Evolutionary conservation across 108 stramenopile species (phyloP).

Genomic region (Nitzschia sp.): DNA sequence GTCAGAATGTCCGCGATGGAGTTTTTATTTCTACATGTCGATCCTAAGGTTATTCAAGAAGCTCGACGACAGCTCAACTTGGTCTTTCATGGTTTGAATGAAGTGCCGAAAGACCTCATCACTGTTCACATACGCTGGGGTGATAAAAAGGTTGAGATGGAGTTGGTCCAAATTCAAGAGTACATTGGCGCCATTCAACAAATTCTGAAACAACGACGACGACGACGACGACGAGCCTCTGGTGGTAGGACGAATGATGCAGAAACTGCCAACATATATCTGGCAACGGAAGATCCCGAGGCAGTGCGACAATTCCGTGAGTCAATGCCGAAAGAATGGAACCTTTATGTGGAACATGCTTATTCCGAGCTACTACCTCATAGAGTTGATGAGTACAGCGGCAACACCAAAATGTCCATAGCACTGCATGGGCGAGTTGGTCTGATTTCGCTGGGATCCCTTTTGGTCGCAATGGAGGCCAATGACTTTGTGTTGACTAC

Average conservation of each 20-base stretch:
- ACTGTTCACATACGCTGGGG: constrained; percentile 71
- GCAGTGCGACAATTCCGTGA: constrained; percentile 36
- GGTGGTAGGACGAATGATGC: constrained; percentile 1
- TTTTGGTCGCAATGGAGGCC: constrained; percentile 56
- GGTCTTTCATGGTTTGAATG: constrained; percentile 37
- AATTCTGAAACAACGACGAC: constrained; percentile 19
- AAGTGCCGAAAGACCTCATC: constrained; percentile 38
- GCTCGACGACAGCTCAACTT: constrained; percentile 49
- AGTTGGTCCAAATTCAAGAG: constrained; percentile 34
- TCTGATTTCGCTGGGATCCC: constrained; percentile 38
- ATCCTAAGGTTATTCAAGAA: constrained; percentile 35
- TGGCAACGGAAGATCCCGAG: constrained; percentile 52
- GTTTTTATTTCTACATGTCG: constrained; percentile 41
- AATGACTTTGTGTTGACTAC: constrained; percentile 60
- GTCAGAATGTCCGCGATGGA: constrained; percentile 19
- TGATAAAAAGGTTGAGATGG: constrained; percentile 47
- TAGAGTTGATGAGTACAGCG: constrained; percentile 18
- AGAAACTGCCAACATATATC: constrained; percentile 28
- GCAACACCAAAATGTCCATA: constrained; percentile 4
- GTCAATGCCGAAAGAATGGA: constrained; percentile 32
- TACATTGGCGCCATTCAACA: constrained; percentile 39
- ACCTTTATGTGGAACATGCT: constrained; percentile 36
- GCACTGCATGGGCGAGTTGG: constrained; percentile 34
- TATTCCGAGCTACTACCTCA: constrained; percentile 26
- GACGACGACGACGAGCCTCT: background rate